A percentile compares a stretch with the other conserved stretches of the same genome.
These are phyloP conservation scores for Alternaria gansuensis DNA, from an alignment of 2,329 filamentous ascomycete species.

Conservation along the genomic window DNA sequence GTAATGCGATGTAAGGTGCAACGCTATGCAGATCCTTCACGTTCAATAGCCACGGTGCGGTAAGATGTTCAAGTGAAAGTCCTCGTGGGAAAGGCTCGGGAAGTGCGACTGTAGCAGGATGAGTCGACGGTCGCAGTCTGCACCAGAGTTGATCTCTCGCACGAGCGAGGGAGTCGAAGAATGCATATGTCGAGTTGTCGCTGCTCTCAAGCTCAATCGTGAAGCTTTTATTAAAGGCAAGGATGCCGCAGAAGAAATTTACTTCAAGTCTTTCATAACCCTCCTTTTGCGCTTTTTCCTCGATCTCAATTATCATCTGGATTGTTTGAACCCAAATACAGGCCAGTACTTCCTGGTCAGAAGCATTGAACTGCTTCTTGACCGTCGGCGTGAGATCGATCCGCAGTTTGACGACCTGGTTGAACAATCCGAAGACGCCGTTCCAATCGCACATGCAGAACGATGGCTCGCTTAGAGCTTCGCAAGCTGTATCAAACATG, in stretches of 20 bases:
- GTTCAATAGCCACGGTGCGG: constrained; percentile 23
- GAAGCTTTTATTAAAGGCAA: constrained; percentile 4
- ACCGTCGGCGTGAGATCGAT: constrained; percentile 21
- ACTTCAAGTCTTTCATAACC: constrained; percentile 26
- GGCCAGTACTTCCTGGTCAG: constrained; percentile 29
- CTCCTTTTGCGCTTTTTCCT: constrained; percentile 30
- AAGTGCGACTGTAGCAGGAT: constrained; percentile 38
- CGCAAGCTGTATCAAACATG: constrained; percentile 43
- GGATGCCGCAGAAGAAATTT: constrained; percentile 23
- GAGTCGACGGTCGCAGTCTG: constrained; percentile 30
- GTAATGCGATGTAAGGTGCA: constrained; percentile 41
- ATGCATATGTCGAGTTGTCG: constrained; percentile 38
- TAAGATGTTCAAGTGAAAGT: constrained; percentile 48
- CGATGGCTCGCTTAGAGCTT: constrained; percentile 46
- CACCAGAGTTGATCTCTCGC: constrained; percentile 47
- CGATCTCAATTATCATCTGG: constrained; percentile 30
- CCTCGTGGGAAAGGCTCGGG: constrained; percentile 46
- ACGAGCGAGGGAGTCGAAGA: constrained; percentile 50
- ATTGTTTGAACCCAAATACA: constrained; percentile 37
- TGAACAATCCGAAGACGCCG: constrained; percentile 35
- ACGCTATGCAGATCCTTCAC: constrained; percentile 16
- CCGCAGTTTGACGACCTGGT: constrained; percentile 24
- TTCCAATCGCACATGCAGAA: constrained; percentile 42
- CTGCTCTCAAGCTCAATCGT: constrained; percentile 13
- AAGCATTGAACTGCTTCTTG: constrained; percentile 18